A percentile compares a stretch with the other conserved stretches of the same genome.
Conservation (phyloP, 2,329 filamentous ascomycete species). For the Claviceps lovelessii region DNA sequence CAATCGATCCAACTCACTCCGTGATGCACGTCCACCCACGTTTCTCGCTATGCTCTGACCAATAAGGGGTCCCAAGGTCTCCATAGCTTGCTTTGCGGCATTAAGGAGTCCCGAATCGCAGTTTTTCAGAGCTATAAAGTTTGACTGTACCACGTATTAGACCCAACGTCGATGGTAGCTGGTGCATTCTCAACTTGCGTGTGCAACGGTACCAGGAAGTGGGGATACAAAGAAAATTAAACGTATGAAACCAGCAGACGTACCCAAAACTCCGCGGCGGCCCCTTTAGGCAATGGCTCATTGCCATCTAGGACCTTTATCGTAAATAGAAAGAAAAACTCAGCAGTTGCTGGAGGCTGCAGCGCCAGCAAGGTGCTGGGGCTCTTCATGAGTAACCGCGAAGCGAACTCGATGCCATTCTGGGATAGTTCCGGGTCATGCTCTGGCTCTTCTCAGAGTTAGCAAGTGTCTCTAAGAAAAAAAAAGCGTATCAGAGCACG, state of each 20-base stretch:
- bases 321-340: conserved; percentile 57
- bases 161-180: not conserved
- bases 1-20: conserved; percentile 59
- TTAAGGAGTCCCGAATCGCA: conserved; percentile 28
- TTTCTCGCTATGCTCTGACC: conserved; percentile 46
- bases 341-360: conserved; percentile 40
- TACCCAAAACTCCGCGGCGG: conserved; percentile 65
- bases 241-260: conserved; percentile 9
- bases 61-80: conserved; percentile 47
- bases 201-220: not conserved
- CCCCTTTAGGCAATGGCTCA: conserved; percentile 62
- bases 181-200: not conserved
- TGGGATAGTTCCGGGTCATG: conserved; percentile 61
- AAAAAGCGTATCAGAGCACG: not conserved
- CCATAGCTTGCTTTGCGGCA: conserved; percentile 34
- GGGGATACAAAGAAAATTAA: too few species aligned
- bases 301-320: conserved; percentile 54
- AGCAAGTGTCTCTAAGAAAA: not conserved
- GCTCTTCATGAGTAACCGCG: conserved; percentile 46
- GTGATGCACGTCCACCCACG: conserved; percentile 51
- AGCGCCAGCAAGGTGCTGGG: conserved; percentile 45
- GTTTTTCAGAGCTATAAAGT: conserved; percentile 35
- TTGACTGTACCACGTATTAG: conserved; percentile 25
- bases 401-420: conserved; percentile 57
- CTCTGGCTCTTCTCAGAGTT: conserved; percentile 41